phyloP scores from a whole-genome alignment of 805 yeast species.

The Ogataea methanolica region DNA sequence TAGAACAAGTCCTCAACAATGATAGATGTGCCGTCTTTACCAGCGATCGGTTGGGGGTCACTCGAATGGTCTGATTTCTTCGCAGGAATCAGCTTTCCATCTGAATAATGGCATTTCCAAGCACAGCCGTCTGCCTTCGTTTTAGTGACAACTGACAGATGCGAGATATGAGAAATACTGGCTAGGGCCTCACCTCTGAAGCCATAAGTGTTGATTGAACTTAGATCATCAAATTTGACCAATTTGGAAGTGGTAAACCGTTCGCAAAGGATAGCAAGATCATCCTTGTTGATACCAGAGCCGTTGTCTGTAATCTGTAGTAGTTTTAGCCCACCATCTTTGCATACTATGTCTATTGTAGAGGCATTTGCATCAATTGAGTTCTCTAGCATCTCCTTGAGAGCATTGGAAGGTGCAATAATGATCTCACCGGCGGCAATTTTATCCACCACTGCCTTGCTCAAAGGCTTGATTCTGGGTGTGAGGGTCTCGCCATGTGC shows the following conservation, averaged over 20 bases:
- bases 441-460: conserved; percentile 69
- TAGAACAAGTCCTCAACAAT: conserved; percentile 85
- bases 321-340: conserved; percentile 87
- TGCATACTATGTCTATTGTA: conserved; percentile 69
- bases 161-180: conserved; percentile 85
- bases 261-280: conserved; percentile 76
- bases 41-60: conserved; percentile 75
- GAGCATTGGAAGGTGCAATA: conserved; percentile 88
- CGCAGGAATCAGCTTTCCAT: conserved; percentile 55
- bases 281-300: conserved; percentile 67
- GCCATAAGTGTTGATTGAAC: conserved; percentile 73
- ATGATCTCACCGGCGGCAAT: conserved; percentile 98
- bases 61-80: conserved; percentile 31
- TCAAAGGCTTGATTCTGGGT: conserved; percentile 38
- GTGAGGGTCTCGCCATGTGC: background rate
- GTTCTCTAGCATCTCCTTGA: conserved; percentile 90
- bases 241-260: conserved; percentile 92
- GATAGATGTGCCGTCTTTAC: conserved; percentile 81
- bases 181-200: conserved; percentile 97
- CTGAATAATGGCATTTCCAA: conserved; percentile 60
- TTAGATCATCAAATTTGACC: conserved; percentile 66
- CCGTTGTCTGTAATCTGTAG: conserved; percentile 92
- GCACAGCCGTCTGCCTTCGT: conserved; percentile 59
- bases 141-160: conserved; percentile 76
- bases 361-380: conserved; percentile 83